Conservation (phyloP, 495 filamentous ascomycete genomes). For the Haplographium delicatum region DNA sequence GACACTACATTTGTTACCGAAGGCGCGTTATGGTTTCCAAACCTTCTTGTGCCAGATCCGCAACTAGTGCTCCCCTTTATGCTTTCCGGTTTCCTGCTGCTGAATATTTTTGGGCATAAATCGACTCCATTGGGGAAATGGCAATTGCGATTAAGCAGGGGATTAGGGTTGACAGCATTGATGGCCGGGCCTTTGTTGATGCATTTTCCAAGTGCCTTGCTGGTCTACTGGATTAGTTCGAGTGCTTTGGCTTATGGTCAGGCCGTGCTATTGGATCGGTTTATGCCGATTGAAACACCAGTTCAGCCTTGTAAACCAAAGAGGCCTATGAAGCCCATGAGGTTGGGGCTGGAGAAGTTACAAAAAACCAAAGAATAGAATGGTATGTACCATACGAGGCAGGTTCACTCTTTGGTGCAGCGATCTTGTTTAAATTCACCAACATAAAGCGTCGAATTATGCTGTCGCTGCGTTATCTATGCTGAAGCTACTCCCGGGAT, state of each 20-base stretch:
- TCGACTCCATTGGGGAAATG: constrained; percentile 6
- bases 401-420: too few relatives aligned
- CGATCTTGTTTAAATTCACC: too few relatives aligned
- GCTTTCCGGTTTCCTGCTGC: constrained; percentile 44
- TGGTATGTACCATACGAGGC: too few relatives aligned
- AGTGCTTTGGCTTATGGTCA: constrained; percentile 29
- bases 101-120: constrained; percentile 31
- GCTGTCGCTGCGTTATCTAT: too few relatives aligned
- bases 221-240: constrained; percentile 68
- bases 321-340: constrained; percentile 19
- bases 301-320: constrained; percentile 23
- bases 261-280: constrained; percentile 23
- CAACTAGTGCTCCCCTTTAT: constrained; percentile 58
- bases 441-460: too few relatives aligned
- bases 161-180: constrained; percentile 33
- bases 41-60: constrained; percentile 68
- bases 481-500: too few relatives aligned
- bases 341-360: constrained; percentile 7
- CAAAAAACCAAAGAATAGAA: too few relatives aligned
- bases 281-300: constrained; percentile 25
- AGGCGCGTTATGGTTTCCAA: constrained; percentile 75
- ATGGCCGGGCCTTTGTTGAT: constrained; percentile 42
- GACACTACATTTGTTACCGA: constrained; percentile 59
- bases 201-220: constrained; percentile 55
- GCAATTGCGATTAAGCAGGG: constrained; percentile 29